Conservation (phyloP, 352 stramenopile genomes). For the Globisporangium lucens region DNA sequence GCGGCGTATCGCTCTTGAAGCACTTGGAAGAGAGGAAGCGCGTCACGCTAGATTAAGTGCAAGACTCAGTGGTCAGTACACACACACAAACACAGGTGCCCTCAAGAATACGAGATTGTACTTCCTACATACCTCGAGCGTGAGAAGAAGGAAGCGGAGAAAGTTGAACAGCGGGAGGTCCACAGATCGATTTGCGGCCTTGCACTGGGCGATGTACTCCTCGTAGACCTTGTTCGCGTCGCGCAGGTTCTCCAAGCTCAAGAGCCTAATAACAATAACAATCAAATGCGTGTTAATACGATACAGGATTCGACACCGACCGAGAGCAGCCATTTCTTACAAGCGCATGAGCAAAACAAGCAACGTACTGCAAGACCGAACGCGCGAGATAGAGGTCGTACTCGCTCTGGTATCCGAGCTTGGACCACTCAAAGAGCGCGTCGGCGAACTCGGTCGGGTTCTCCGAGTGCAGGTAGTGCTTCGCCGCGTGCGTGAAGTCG, state of each 20-base stretch:
- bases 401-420: conserved; percentile 74
- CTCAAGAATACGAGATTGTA: not conserved
- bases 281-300: not conserved
- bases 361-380: conserved; percentile 71
- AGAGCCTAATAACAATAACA: conserved; percentile 35
- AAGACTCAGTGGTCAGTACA: not conserved
- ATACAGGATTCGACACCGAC: not conserved
- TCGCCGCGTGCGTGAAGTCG: conserved; percentile 63
- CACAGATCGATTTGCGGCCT: conserved; percentile 33
- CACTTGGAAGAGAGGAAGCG: conserved; percentile 83
- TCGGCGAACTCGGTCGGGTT: conserved; percentile 64
- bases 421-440: conserved; percentile 73
- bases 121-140: conserved; percentile 56
- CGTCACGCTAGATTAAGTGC: conserved; percentile 50
- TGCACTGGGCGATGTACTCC: conserved; percentile 50
- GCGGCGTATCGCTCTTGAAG: conserved; percentile 80
- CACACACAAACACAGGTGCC: not conserved
- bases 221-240: conserved; percentile 83
- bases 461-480: conserved; percentile 81
- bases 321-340: not conserved
- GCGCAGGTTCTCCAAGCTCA: conserved; percentile 84
- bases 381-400: conserved; percentile 77
- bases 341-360: not conserved
- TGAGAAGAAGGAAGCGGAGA: conserved; percentile 78
- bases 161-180: conserved; percentile 86